Evolutionary conservation across 192 early-diverging fungal genomes (phyloP).

Genomic region (Backusella circina): DNA sequence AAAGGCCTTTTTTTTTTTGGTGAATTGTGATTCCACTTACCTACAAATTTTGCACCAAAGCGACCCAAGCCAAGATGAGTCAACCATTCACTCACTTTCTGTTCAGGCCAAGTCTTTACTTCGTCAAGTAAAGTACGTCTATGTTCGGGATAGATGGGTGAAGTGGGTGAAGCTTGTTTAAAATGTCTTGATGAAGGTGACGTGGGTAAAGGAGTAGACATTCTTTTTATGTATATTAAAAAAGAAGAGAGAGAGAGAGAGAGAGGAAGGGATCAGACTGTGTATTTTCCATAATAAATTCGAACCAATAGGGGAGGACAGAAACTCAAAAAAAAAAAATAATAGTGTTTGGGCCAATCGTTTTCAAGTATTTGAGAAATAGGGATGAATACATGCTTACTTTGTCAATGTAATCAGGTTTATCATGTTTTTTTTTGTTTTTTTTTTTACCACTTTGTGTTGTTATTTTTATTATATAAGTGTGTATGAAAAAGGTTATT

Average conservation of each 20-base stretch:
- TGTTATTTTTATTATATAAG: not conserved
- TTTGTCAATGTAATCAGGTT: too few species aligned
- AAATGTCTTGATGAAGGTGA: conserved; percentile 18
- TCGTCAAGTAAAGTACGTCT: conserved; percentile 23
- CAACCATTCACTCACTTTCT: conserved; percentile 35
- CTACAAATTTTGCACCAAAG: conserved; percentile 24
- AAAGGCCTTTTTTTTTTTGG: not conserved
- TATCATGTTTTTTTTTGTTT: too few species aligned
- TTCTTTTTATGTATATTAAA: not conserved
- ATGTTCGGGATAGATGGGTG: conserved; percentile 27
- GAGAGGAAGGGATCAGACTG: not conserved
- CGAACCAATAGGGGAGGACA: too few species aligned
- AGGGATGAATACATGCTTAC: too few species aligned
- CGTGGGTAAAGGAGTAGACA: conserved; percentile 17
- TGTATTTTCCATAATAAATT: not conserved
- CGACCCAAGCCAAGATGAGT: conserved; percentile 12
- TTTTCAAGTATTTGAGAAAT: too few species aligned
- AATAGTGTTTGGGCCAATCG: too few species aligned
- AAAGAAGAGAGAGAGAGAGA: not conserved
- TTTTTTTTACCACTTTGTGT: too few species aligned
- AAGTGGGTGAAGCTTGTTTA: conserved; percentile 28
- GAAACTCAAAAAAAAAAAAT: too few species aligned
- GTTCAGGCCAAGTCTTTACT: conserved; percentile 29
- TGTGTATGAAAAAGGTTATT: not conserved
- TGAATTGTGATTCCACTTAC: too few species aligned